Conservation (phyloP, 1,284 basidiomycete species). For the Chalciporus sp. region DNA sequence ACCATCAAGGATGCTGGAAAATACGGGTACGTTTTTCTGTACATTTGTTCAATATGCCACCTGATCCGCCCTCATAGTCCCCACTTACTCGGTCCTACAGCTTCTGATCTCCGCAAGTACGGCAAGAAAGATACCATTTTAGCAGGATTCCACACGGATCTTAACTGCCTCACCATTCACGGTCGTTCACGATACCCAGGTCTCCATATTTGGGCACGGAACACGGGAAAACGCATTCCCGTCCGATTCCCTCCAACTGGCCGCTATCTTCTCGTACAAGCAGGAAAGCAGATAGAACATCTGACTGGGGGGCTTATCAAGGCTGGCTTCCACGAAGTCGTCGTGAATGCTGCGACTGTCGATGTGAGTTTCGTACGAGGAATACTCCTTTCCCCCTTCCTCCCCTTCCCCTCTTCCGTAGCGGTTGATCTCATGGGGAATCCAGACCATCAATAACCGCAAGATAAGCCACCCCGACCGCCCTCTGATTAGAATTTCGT, state of each 20-base stretch:
- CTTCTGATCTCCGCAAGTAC: conserved; percentile 83
- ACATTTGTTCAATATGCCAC: neutral
- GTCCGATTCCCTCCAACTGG: conserved; percentile 79
- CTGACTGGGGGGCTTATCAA: conserved; percentile 85
- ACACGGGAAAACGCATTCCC: conserved; percentile 84
- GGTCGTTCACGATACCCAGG: conserved; percentile 86
- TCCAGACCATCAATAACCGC: conserved; percentile 66
- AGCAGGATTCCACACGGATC: conserved; percentile 88
- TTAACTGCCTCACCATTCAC: conserved; percentile 87
- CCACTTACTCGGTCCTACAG: conserved; percentile 88
- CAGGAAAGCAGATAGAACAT: conserved; percentile 92
- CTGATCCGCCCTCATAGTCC: conserved; percentile 49
- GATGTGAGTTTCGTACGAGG: conserved; percentile 44
- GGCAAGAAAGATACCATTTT: conserved; percentile 78
- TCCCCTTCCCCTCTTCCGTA: too few relatives aligned
- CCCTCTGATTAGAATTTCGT: conserved; percentile 89
- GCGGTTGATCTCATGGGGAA: conserved; percentile 2
- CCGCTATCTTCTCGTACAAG: conserved; percentile 79
- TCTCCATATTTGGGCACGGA: conserved; percentile 89
- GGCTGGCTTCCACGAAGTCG: conserved; percentile 92
- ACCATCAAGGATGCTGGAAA: conserved; percentile 76
- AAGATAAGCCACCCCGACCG: conserved; percentile 63
- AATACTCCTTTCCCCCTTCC: too few relatives aligned
- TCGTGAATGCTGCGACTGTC: conserved; percentile 80
- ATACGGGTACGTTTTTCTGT: conserved; percentile 65